phyloP scores from a whole-genome alignment of 192 early-diverging fungal species.

The Coemansia biformis region DNA sequence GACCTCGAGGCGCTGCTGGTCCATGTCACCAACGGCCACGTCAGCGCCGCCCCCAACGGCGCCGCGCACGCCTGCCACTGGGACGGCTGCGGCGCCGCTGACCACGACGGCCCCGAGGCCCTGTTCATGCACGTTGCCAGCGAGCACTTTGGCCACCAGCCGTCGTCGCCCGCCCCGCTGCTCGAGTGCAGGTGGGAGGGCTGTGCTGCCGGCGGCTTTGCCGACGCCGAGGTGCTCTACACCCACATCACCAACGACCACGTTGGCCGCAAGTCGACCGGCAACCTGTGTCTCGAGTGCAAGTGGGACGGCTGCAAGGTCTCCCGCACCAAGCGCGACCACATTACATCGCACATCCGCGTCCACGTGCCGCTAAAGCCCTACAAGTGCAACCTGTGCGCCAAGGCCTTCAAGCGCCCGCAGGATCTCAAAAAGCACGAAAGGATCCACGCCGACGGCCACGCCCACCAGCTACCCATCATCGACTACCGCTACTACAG shows the following conservation, averaged over 20 bases:
- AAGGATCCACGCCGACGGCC: constrained; percentile 62
- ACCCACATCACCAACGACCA: constrained; percentile 82
- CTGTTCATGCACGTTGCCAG: constrained; percentile 15
- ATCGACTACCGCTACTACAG: constrained; percentile 33
- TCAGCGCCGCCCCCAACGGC: constrained; percentile 22
- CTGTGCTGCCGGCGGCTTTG: constrained; percentile 48
- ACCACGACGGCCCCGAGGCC: constrained; percentile 5
- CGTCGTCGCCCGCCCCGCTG: not conserved
- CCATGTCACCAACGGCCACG: constrained; percentile 81
- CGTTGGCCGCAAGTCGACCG: constrained; percentile 82
- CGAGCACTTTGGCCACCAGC: constrained; percentile 15
- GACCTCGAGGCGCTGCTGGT: constrained; percentile 77
- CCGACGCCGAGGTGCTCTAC: constrained; percentile 80
- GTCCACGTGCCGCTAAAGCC: constrained; percentile 93
- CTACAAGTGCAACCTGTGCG: constrained; percentile 74
- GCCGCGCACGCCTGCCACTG: constrained; percentile 1
- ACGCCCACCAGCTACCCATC: constrained; percentile 14
- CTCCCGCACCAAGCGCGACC: constrained; percentile 80
- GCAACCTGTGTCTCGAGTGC: constrained; percentile 84
- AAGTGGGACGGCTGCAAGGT: constrained; percentile 79
- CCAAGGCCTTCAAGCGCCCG: constrained; percentile 86
- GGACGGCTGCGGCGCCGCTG: constrained; percentile 6
- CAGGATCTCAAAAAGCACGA: constrained; percentile 96
- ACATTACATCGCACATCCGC: constrained; percentile 94
- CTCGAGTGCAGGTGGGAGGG: constrained; percentile 39